Percentiles rank a stretch among this genome's conserved stretches.
phyloP scores from a whole-genome alignment of 805 yeast genomes.

The Nakazawaea siamensis region DNA sequence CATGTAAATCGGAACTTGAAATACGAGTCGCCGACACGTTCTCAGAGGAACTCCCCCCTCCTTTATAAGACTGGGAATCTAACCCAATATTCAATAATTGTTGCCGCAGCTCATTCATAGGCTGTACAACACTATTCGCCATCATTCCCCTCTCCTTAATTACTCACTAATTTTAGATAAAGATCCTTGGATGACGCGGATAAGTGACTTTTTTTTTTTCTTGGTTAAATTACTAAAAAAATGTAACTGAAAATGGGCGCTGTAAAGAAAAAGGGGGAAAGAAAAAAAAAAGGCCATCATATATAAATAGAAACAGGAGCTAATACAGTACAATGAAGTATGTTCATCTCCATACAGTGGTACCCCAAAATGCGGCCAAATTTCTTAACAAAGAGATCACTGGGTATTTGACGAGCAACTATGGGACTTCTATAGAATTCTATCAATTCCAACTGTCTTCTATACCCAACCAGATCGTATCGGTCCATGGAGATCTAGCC shows the following conservation, averaged over 20 bases:
- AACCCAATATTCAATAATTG: slow-evolving; percentile 1
- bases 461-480: slow-evolving; percentile 1
- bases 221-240: not conserved
- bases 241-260: not conserved
- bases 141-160: no score
- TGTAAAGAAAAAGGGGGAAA: not conserved
- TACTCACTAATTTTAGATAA: no score
- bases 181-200: not conserved
- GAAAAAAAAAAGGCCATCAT: no score
- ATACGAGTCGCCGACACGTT: not conserved
- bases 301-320: no score
- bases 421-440: not conserved
- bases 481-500: not conserved
- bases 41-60: not conserved
- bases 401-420: not conserved
- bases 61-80: no score
- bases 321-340: not conserved
- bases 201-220: no score
- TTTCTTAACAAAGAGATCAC: not conserved
- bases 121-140: no score
- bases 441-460: not conserved
- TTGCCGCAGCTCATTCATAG: no score
- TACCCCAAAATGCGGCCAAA: not conserved
- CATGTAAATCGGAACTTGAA: not conserved
- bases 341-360: not conserved